Evolutionary conservation across 441 rosid genomes (phyloP).

Genomic region (Erodium moschatum): DNA sequence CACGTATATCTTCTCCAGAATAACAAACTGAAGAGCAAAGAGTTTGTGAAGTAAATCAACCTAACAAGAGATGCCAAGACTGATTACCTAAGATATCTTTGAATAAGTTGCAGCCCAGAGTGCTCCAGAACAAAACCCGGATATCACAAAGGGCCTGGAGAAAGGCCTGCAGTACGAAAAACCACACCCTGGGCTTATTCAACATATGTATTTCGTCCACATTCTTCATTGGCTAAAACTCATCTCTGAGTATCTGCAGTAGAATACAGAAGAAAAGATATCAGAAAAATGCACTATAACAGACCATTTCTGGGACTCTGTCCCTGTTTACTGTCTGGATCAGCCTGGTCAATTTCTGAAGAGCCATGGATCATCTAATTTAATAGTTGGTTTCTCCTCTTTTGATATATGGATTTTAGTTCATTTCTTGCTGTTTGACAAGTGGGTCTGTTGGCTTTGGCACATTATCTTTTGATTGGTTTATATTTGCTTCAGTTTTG

Average conservation of each 20-base stretch:
- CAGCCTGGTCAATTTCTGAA: too few species aligned
- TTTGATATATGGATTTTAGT: too few species aligned
- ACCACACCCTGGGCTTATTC: slow-evolving; percentile 27
- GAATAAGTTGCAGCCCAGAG: slow-evolving; percentile 42
- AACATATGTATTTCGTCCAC: slow-evolving; percentile 27
- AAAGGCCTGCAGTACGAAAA: slow-evolving; percentile 36
- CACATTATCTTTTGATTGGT: too few species aligned
- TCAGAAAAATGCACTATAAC: neutral
- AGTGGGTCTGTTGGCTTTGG: too few species aligned
- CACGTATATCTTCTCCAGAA: neutral
- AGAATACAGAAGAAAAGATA: slow-evolving; percentile 4
- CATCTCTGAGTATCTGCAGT: slow-evolving; percentile 78
- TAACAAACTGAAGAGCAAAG: neutral
- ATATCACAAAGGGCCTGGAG: slow-evolving; percentile 51
- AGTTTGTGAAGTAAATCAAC: neutral
- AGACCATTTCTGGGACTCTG: too few species aligned
- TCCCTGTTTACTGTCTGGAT: too few species aligned
- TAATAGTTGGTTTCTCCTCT: too few species aligned
- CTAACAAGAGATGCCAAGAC: neutral
- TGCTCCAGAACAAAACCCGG: slow-evolving; percentile 45
- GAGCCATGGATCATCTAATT: too few species aligned
- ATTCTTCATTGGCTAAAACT: slow-evolving; percentile 59
- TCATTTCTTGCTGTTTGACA: too few species aligned
- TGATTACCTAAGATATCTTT: slow-evolving; percentile 26
- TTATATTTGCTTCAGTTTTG: too few species aligned